Conservation (phyloP, 257 asterid species). For the Datura wrightii region DNA sequence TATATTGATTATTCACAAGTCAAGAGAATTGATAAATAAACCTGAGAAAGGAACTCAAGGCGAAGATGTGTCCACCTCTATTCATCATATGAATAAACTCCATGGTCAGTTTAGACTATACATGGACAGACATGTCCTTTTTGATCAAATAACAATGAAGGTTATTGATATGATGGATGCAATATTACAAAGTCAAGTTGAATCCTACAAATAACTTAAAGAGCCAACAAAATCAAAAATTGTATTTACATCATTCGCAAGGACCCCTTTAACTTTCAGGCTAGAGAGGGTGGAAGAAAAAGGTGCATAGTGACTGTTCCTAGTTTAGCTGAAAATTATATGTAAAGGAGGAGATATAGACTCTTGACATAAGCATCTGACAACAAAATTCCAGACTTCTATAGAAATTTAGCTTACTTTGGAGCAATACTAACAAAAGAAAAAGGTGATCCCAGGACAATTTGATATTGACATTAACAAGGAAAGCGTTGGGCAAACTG, state of each 20-base stretch:
- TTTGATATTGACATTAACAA: background rate
- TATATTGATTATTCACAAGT: background rate
- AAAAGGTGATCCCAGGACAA: background rate
- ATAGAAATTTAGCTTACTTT: background rate
- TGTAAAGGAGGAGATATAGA: background rate
- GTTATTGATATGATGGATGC: background rate
- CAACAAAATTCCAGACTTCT: background rate
- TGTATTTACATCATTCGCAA: background rate
- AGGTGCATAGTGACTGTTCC: background rate
- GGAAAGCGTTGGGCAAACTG: conserved; percentile 4
- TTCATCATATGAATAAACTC: background rate
- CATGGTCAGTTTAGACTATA: background rate
- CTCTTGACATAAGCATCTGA: background rate
- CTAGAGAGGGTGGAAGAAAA: background rate
- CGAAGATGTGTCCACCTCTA: background rate
- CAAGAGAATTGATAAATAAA: background rate
- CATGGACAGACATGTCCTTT: background rate
- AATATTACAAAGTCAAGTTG: background rate
- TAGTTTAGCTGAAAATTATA: background rate
- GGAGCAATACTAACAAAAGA: background rate
- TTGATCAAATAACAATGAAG: background rate
- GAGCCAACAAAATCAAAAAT: background rate
- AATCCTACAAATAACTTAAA: background rate
- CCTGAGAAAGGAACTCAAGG: background rate
- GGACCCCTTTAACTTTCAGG: background rate